Evolutionary conservation across 768 basidiomycete genomes (phyloP), one percentile per base, ranked within the genome.

Genomic region (Arthromyces matolae): DNA sequence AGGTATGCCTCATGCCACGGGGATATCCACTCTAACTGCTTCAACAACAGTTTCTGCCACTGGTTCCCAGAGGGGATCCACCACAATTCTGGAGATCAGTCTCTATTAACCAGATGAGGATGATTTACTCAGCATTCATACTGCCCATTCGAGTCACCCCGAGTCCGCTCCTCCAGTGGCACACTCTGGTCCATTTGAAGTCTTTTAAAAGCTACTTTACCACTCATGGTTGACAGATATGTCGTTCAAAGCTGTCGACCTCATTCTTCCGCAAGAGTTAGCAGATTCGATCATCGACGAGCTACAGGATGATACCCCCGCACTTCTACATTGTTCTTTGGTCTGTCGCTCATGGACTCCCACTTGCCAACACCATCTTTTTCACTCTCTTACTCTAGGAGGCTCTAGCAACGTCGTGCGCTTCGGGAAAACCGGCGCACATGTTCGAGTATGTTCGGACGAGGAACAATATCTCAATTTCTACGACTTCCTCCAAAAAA

Each of bases 371-470:
- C 36, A 29, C 14, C 37, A 47, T 39, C 9, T 39, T n/a, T 47
- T 47, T 29, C 25, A 40, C 12, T 38, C 27, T n/a, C 45, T 47
- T 10, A 39, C 37, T 1, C 43, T 51, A 31, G 50, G 50, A 4
- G 50, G 50, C 6, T 22, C 50, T 2, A 43, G 50, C 12, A 42
- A 45, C 18, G 43, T 51, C 31, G 24, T 45, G 29, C 41, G 49
- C 12, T 50, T 50, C 22, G 42, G 49, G 25, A 36, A 22, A 23
- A 31, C 42, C 16, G 44, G 42, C 27, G 37, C 42, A 38, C 32
- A 29, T 32, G 23, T 39, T 20, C 35, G 27, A 22, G 31, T 23
- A 5, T 16, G 49, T 31, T 33, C 27, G 8, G 29, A 42, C 19
- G 27, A 33, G 31, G 23, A 45, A 28, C 50, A 51, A 35, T 45